phyloP scores from a whole-genome alignment of 116 monocot genomes.

The Thalassia testudinum region DNA sequence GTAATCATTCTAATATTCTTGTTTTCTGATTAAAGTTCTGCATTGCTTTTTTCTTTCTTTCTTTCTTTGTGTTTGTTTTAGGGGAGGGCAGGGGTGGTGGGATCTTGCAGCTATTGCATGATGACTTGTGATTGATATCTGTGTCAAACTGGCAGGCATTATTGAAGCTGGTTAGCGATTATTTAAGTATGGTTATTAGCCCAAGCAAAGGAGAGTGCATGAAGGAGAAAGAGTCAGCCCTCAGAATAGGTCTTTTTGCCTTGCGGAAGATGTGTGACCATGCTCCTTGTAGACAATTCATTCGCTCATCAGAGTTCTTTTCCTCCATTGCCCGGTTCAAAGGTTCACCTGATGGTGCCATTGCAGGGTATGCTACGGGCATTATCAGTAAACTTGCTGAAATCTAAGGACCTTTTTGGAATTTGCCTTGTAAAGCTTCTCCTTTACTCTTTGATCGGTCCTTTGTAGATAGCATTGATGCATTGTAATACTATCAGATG shows the following conservation, averaged over 20 bases:
- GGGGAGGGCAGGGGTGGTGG: too few relatives aligned
- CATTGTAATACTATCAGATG: too few relatives aligned
- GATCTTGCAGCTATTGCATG: too few relatives aligned
- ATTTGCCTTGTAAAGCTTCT: background rate
- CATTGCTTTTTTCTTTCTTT: background rate
- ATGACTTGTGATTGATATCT: too few relatives aligned
- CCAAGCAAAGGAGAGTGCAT: conserved; percentile 50
- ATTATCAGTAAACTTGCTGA: conserved; percentile 40
- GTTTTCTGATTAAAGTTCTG: too few relatives aligned
- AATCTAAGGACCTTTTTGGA: background rate
- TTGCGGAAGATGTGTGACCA: conserved; percentile 92
- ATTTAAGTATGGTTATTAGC: conserved; percentile 37
- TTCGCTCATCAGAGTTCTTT: conserved; percentile 57
- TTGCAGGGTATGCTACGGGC: conserved; percentile 44
- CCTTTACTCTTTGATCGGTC: background rate
- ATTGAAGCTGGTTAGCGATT: conserved; percentile 58
- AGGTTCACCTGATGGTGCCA: conserved; percentile 39
- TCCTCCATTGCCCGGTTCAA: conserved; percentile 37
- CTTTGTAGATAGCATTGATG: background rate
- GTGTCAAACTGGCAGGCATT: conserved; percentile 37
- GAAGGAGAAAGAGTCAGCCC: conserved; percentile 67
- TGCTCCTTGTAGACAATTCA: conserved; percentile 43
- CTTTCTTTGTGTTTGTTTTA: background rate
- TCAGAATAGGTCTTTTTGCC: conserved; percentile 63
- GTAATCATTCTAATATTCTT: too few relatives aligned